phyloP scores from a whole-genome alignment of 805 yeast species.

The Ogataea thermomethanolica region DNA sequence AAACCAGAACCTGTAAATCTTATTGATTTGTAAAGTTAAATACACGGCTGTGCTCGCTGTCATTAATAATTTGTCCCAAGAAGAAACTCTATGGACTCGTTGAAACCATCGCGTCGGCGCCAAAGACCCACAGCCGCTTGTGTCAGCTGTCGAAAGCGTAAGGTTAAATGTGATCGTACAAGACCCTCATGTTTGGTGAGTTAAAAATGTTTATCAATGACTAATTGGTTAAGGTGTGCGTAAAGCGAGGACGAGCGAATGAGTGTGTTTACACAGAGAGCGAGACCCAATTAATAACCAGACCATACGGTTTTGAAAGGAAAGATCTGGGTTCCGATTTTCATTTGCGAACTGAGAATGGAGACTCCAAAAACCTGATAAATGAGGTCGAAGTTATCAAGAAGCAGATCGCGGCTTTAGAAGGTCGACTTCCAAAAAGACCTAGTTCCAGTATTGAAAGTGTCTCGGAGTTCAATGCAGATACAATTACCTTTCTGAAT shows the following conservation, averaged over 20 bases:
- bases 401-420: too few species aligned
- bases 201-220: constrained; percentile 1
- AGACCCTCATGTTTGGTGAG: constrained; percentile 36
- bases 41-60: constrained; percentile 9
- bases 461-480: too few species aligned
- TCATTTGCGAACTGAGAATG: too few species aligned
- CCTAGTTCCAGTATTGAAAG: too few species aligned
- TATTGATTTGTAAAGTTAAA: constrained; percentile 18
- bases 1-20: constrained; percentile 19
- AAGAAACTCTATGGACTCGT: not conserved
- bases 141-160: constrained; percentile 40
- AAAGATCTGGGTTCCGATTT: too few species aligned
- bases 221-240: constrained; percentile 18
- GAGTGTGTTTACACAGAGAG: constrained; percentile 13
- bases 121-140: constrained; percentile 42
- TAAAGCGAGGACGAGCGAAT: constrained; percentile 24
- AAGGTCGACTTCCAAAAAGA: too few species aligned
- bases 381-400: too few species aligned
- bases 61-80: not conserved
- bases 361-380: too few species aligned
- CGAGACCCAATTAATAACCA: too few species aligned
- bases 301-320: too few species aligned
- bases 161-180: constrained; percentile 43
- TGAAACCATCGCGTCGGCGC: constrained; percentile 18
- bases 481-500: too few species aligned